Conservation (phyloP, 371 early-diverging fungal species). For the Cokeromyces recurvatus region DNA sequence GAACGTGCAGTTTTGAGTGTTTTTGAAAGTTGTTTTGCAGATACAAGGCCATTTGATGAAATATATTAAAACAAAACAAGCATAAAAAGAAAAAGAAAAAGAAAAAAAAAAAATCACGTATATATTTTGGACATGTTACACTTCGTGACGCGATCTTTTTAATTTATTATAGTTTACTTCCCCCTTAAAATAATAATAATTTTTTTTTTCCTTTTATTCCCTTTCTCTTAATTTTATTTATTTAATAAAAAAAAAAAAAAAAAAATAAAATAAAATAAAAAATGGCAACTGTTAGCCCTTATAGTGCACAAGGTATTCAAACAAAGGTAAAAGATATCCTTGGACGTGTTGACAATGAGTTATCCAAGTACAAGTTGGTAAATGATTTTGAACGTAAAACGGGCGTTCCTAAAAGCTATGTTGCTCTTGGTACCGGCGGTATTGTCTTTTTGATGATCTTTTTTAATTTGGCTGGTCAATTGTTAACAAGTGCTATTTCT, state of each 20-base stretch:
- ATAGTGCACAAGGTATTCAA: conserved; percentile 12
- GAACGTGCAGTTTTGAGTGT: conserved; percentile 86
- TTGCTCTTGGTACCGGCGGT: conserved; percentile 57
- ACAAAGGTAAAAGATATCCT: conserved; percentile 10
- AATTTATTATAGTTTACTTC: no score
- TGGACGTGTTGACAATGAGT: conserved; percentile 51
- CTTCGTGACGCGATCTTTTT: no score
- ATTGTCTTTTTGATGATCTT: conserved; percentile 72
- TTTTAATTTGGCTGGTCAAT: conserved; percentile 81
- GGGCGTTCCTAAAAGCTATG: conserved; percentile 81
- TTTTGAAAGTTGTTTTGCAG: conserved; percentile 87
- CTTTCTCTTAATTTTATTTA: no score
- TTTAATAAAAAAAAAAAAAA: no score
- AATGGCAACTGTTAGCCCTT: conserved; percentile 12
- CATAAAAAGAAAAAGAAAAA: no score
- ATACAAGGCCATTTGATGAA: conserved; percentile 94
- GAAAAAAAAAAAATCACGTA: no score
- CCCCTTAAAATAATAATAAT: no score
- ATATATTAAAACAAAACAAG: no score
- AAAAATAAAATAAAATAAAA: no score
- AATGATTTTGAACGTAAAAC: conserved; percentile 63
- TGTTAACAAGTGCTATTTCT: conserved; percentile 79
- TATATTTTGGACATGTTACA: no score
- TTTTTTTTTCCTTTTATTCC: no score
- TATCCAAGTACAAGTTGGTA: conserved; percentile 60